A percentile compares a stretch with the other conserved stretches of the same genome.
Conservation (phyloP, 306 rosid genomes). For the Pterocarpus santalinus region DNA sequence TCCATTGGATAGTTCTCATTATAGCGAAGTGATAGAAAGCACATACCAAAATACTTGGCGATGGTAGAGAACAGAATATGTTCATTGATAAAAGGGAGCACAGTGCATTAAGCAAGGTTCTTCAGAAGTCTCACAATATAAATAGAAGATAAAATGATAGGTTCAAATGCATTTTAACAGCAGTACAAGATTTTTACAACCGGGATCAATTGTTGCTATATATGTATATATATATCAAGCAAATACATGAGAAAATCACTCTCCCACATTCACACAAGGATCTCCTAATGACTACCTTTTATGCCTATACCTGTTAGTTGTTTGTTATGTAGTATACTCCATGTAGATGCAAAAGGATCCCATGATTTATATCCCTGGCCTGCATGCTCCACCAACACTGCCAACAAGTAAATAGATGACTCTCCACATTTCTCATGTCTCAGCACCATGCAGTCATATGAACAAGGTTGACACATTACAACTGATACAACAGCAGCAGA, state of each 20-base stretch:
- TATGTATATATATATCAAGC: neutral
- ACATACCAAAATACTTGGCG: too few species aligned
- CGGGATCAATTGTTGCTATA: conserved; percentile 14
- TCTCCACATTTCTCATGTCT: conserved; percentile 33
- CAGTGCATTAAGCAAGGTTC: neutral
- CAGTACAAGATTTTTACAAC: conserved; percentile 20
- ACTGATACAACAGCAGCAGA: conserved; percentile 35
- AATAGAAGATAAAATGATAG: neutral
- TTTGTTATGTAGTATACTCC: conserved; percentile 10
- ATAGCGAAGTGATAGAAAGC: too few species aligned
- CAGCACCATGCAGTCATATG: neutral
- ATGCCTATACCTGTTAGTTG: conserved; percentile 1
- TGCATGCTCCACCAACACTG: conserved; percentile 12
- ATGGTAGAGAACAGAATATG: neutral
- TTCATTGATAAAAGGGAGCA: too few species aligned
- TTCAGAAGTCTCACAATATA: neutral
- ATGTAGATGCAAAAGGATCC: conserved; percentile 35
- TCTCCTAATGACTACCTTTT: neutral
- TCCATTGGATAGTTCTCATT: too few species aligned
- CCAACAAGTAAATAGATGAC: conserved; percentile 36
- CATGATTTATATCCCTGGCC: neutral
- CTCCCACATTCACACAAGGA: conserved; percentile 13
- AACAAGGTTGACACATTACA: conserved; percentile 9
- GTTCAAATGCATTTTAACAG: neutral
- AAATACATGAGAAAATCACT: conserved; percentile 15